Evolutionary conservation across 371 early-diverging fungal genomes (phyloP).

Genomic region (Apophysomyces variabilis): DNA sequence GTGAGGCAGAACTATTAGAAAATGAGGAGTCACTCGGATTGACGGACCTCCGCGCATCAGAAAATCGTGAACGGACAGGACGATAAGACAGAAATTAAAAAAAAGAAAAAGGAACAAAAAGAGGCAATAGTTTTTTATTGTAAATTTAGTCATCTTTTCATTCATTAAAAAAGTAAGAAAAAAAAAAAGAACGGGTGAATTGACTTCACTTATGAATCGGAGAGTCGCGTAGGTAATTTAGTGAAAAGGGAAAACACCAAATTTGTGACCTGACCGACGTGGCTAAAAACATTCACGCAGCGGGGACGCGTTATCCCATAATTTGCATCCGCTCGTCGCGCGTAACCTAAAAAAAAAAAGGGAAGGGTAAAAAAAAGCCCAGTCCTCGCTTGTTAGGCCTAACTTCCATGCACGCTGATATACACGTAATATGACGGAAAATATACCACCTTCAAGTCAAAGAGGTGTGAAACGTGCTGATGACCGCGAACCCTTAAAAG

Average conservation of each 20-base stretch:
- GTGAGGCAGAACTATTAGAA: conserved; percentile 58
- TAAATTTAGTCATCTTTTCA: conserved; percentile 24
- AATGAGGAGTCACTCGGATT: conserved; percentile 62
- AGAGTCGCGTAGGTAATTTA: no score
- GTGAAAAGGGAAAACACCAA: neutral
- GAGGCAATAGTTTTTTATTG: neutral
- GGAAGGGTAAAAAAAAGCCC: neutral
- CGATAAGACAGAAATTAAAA: neutral
- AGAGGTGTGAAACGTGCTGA: neutral
- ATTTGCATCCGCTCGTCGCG: conserved; percentile 5
- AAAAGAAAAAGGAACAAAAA: neutral
- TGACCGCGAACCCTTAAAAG: conserved; percentile 3
- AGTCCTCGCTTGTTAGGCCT: neutral
- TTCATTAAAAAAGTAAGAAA: neutral
- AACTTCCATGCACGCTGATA: neutral
- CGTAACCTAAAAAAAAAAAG: neutral
- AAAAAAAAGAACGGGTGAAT: no score
- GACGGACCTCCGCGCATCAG: conserved; percentile 44
- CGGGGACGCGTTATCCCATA: neutral
- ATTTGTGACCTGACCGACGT: conserved; percentile 5
- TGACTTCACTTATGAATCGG: no score
- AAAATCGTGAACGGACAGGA: conserved; percentile 10
- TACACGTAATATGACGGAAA: conserved; percentile 4
- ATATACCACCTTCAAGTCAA: conserved; percentile 10
- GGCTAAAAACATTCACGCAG: conserved; percentile 7